Base-by-base conservation (phyloP, 2,329 filamentous ascomycete genomes). In the Pseudogymnoascus pannorum region DNA sequence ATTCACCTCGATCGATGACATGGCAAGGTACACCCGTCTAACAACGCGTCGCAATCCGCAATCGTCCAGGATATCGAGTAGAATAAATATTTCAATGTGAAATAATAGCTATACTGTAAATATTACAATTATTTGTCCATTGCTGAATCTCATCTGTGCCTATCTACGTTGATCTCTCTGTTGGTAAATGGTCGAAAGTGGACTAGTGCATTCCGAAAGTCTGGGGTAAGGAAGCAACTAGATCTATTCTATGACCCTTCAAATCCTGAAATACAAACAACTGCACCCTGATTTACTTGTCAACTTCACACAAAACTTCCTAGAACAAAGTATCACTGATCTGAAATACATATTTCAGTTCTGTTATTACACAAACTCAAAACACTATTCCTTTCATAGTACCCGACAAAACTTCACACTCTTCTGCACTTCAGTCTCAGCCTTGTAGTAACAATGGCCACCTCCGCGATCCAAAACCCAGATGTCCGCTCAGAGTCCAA, bases 401-500 rank as follows among this genome's bases (percentile, higher is more conserved):
- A 60, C 8, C 58, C n/a, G 26, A 48, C 16, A 29, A 35, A 51
- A 12, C 35, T 16, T 8, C 24, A 42, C 38, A 18, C 14, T 36
- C 18, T 22, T 59, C 12, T 16, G n/a, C 22, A 16, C 12, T 35
- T 59, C 24, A 29, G 20, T 31, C 51, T 60, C 61, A 57, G 42
- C 40, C 59, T 61, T 48, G 58, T 42, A 42, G 58, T 14, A 67
- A 71, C 68, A 66, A 89, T 92, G 88, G 81, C 90, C 74, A 79
- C 85, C 60, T 72, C 85, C 67, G 74, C 81, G 65, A 79, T 84
- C 69, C 81, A 85, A 73, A 87, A 87, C 76, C 81, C 87, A 66
- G 79, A 82, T 68, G 77, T 79, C 66, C 79, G 81, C 70, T 73
- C 80, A 68, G 83, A 88, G 67, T 80, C 86, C 68, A 88, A 89